A percentile compares a stretch with the other conserved stretches of the same genome.
Evolutionary conservation across 2,329 filamentous ascomycete genomes (phyloP).

Genomic region (Hymenoscyphus fructigenus): DNA sequence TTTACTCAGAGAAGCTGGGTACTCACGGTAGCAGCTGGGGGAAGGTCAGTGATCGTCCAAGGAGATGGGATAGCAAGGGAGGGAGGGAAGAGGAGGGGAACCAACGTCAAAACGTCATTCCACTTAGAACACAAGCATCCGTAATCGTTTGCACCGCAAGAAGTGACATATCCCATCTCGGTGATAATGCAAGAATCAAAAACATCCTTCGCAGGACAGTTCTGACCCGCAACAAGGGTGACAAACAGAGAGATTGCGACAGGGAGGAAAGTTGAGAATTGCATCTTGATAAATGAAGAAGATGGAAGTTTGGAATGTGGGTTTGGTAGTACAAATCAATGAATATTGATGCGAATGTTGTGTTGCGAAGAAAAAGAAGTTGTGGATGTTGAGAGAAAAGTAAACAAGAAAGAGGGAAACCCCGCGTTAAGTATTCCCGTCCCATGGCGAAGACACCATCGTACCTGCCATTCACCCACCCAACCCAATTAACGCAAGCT

Average conservation of each 20-base stretch:
- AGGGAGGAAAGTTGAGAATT: conserved; percentile 24
- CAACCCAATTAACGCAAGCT: no score
- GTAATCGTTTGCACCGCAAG: conserved; percentile 39
- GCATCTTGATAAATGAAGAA: conserved; percentile 14
- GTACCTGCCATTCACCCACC: no score
- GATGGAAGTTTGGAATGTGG: not conserved
- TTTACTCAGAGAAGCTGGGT: no score
- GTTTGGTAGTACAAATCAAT: not conserved
- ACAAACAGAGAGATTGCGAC: conserved; percentile 28
- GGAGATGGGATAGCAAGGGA: not conserved
- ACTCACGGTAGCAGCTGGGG: conserved; percentile 55
- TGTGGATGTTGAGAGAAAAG: not conserved
- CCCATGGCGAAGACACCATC: no score
- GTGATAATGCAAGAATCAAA: conserved; percentile 41
- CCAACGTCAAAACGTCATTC: conserved; percentile 50
- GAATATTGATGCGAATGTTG: not conserved
- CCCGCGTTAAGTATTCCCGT: not conserved
- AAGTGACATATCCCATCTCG: conserved; percentile 38
- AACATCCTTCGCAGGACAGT: conserved; percentile 40
- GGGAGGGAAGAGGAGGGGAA: conserved; percentile 13
- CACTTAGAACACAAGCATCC: conserved; percentile 58
- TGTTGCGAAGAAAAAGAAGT: no score
- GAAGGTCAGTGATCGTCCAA: conserved; percentile 13
- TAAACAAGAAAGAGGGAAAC: not conserved
- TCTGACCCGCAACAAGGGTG: conserved; percentile 32